Percentiles rank a stretch among this genome's conserved stretches.
These are phyloP conservation scores for Eimeria acervulina DNA, from an alignment of 169 alveolate genomes.

Conservation along the genomic window DNA sequence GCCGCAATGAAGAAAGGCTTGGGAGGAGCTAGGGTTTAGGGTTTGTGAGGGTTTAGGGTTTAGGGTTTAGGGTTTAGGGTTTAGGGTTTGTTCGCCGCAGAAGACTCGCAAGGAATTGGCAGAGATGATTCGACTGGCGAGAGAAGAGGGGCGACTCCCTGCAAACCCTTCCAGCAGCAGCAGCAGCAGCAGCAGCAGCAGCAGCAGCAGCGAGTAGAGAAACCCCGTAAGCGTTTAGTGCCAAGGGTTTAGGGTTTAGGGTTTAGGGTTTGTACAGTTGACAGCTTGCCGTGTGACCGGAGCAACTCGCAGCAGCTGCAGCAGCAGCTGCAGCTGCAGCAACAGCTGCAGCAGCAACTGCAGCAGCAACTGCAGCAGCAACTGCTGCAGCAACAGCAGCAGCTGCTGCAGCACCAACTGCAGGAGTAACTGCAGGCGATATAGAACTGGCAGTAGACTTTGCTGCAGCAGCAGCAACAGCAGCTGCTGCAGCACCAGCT, in stretches of 20 bases:
- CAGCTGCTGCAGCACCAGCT: not conserved
- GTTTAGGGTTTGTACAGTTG: too few relatives aligned
- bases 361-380: constrained; percentile 31
- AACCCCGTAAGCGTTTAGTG: too few relatives aligned
- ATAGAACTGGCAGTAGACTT: too few relatives aligned
- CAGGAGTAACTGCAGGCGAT: too few relatives aligned
- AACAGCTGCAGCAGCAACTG: constrained; percentile 3
- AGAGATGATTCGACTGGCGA: constrained; percentile 72
- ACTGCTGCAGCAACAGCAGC: not conserved
- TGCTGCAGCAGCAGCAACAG: not conserved
- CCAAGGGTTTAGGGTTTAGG: too few relatives aligned
- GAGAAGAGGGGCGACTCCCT: constrained; percentile 67
- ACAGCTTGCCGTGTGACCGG: too few relatives aligned
- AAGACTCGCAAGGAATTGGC: constrained; percentile 77
- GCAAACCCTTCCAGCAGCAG: constrained; percentile 63
- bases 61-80: constrained; percentile 34
- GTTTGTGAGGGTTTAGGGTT: constrained; percentile 24
- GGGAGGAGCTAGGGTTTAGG: constrained; percentile 1
- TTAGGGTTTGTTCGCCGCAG: constrained; percentile 57
- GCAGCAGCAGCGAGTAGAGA: constrained; percentile 2
- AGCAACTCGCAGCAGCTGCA: constrained; percentile 63
- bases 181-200: constrained; percentile 56
- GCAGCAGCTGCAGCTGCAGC: constrained; percentile 71
- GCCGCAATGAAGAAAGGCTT: too few relatives aligned
- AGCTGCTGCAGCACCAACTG: not conserved